Percentiles rank a stretch among this genome's conserved stretches.
Evolutionary conservation across 2,329 filamentous ascomycete species (phyloP).

Genomic region (Epicoccum sorghinum): DNA sequence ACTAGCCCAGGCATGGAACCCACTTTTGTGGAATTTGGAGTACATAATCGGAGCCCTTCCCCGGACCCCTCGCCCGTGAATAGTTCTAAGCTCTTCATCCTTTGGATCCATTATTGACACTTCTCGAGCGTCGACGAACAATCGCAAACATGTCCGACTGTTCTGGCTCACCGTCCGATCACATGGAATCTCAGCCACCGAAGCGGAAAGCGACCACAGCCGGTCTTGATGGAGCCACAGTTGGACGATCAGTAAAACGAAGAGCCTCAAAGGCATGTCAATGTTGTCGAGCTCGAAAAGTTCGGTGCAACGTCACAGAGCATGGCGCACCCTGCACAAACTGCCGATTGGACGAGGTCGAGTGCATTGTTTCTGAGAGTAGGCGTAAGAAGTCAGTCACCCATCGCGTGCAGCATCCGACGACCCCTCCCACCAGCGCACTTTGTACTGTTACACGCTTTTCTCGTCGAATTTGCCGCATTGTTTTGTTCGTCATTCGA

Average conservation of each 20-base stretch:
- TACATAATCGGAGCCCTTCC: conserved; percentile 43
- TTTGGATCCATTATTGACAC: conserved; percentile 21
- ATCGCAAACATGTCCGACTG: conserved; percentile 46
- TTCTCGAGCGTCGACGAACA: conserved; percentile 19
- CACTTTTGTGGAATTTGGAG: conserved; percentile 39
- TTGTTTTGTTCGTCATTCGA: conserved; percentile 32
- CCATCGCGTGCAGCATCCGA: conserved; percentile 31
- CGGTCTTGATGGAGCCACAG: conserved; percentile 57
- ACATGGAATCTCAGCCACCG: conserved; percentile 45
- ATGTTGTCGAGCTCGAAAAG: conserved; percentile 86
- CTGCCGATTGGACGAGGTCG: conserved; percentile 79
- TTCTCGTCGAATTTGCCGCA: conserved; percentile 3
- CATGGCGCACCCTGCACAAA: conserved; percentile 84
- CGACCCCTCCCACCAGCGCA: conserved; percentile 20
- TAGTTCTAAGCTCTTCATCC: conserved; percentile 20
- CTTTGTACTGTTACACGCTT: neutral
- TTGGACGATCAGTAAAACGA: conserved; percentile 70
- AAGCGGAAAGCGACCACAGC: conserved; percentile 66
- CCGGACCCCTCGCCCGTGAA: conserved; percentile 32
- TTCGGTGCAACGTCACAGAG: conserved; percentile 92
- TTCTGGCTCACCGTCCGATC: conserved; percentile 45
- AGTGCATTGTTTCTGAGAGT: conserved; percentile 73
- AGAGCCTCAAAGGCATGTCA: conserved; percentile 91
- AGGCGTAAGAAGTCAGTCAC: conserved; percentile 80
- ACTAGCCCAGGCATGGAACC: conserved; percentile 36